These are phyloP conservation scores for Saccharomycopsis selenospora DNA, from an alignment of 805 yeast genomes.

Conservation along the genomic window DNA sequence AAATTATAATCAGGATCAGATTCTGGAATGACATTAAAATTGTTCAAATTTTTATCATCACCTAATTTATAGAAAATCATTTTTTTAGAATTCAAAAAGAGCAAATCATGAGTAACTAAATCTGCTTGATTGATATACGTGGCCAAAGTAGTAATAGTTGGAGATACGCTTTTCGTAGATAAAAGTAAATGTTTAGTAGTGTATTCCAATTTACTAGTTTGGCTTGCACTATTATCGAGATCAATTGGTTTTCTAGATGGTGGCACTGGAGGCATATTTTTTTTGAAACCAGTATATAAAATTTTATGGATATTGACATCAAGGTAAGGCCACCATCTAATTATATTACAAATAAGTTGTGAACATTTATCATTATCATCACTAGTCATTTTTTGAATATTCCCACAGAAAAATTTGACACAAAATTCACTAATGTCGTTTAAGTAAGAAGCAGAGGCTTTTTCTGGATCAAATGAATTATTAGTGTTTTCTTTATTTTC, in stretches of 20 bases:
- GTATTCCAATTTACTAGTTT: not conserved
- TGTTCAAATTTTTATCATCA: conserved; percentile 10
- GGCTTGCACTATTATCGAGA: not conserved
- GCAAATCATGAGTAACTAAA: not conserved
- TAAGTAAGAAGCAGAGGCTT: conserved; percentile 14
- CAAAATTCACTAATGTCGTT: conserved; percentile 36
- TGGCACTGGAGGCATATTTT: conserved; percentile 18
- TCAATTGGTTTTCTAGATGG: conserved; percentile 19
- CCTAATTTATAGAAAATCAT: conserved; percentile 9
- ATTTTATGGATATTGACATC: conserved; percentile 13
- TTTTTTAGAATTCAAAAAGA: conserved; percentile 7
- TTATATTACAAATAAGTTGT: conserved; percentile 45
- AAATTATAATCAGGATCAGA: conserved; percentile 1
- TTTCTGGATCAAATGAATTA: not conserved
- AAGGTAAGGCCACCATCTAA: conserved; percentile 41
- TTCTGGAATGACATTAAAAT: conserved; percentile 16
- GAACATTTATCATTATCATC: conserved; percentile 43
- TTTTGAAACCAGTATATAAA: conserved; percentile 16
- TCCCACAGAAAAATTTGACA: conserved; percentile 51
- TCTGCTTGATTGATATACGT: conserved; percentile 3
- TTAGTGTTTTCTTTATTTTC: conserved; percentile 23
- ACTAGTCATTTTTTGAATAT: conserved; percentile 34
- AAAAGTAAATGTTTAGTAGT: not conserved
- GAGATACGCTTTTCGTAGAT: not conserved
- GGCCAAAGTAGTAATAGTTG: not conserved